Percentiles rank a stretch among this genome's conserved stretches.
These are phyloP conservation scores for Waltergamsia citrina DNA, from an alignment of 2,329 filamentous ascomycete species.

Conservation along the genomic window DNA sequence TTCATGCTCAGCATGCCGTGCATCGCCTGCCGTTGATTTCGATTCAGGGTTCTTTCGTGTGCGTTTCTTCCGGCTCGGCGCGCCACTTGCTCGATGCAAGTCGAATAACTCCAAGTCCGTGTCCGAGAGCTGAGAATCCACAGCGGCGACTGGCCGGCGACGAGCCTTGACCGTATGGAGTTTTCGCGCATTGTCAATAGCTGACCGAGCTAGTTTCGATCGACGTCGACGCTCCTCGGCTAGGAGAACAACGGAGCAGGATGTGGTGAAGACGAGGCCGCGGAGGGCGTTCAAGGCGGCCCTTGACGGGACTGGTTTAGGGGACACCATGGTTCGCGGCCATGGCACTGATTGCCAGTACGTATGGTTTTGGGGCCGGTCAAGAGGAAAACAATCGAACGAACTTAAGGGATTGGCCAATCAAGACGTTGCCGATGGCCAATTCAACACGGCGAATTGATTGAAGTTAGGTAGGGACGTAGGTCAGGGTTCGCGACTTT, in stretches of 20 bases:
- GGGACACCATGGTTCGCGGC: constrained; percentile 36
- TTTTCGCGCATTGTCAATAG: constrained; percentile 42
- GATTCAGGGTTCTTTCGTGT: neutral
- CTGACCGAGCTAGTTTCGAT: constrained; percentile 38
- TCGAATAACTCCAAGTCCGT: neutral
- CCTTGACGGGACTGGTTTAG: constrained; percentile 42
- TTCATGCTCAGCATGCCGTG: too few relatives aligned
- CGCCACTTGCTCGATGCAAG: neutral
- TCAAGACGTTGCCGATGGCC: too few relatives aligned
- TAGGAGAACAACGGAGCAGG: constrained; percentile 44
- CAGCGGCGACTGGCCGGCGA: constrained; percentile 11
- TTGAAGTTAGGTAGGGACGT: too few relatives aligned
- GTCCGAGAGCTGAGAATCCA: neutral
- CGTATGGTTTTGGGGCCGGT: too few relatives aligned
- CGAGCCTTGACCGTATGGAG: constrained; percentile 29
- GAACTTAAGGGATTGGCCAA: too few relatives aligned
- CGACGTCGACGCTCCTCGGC: constrained; percentile 48
- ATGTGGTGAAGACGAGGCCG: constrained; percentile 45
- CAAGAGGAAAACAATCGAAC: too few relatives aligned
- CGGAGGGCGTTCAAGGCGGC: constrained; percentile 45
- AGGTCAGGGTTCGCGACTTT: too few relatives aligned
- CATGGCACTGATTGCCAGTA: too few relatives aligned
- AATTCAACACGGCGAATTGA: too few relatives aligned
- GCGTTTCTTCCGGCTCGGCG: constrained; percentile 2
- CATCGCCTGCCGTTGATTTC: neutral